phyloP scores from a whole-genome alignment of 371 early-diverging fungal genomes.

The Mortierella sp. region DNA sequence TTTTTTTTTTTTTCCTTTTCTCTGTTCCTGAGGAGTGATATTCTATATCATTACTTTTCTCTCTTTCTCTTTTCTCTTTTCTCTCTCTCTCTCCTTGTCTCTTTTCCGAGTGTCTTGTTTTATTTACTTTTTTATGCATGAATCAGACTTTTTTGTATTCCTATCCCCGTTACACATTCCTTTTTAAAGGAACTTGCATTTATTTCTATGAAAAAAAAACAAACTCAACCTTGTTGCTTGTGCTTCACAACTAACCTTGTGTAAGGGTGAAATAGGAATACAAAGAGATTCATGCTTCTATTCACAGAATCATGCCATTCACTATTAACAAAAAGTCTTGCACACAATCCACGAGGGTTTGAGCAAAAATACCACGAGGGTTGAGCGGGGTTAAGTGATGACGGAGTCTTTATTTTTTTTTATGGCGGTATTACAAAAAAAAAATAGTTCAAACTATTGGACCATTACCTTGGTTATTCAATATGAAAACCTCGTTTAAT shows the following conservation, averaged over 20 bases:
- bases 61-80: not conserved
- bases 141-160: not conserved
- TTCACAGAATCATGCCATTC: not conserved
- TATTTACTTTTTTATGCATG: no score
- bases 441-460: not conserved
- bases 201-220: no score
- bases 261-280: not conserved
- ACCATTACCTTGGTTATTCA: not conserved
- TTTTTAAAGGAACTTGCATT: not conserved
- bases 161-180: not conserved
- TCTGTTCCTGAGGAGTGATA: constrained; percentile 15
- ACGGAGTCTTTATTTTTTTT: not conserved
- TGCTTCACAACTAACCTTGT: no score
- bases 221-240: no score
- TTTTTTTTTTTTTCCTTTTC: constrained; percentile 2
- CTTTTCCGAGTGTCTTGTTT: no score
- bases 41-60: not conserved
- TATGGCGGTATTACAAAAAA: not conserved
- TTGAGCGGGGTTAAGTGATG: not conserved
- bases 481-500: no score
- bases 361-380: not conserved
- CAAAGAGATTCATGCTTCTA: not conserved
- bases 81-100: not conserved
- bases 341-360: no score
- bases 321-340: no score